Conservation (phyloP, 1,284 basidiomycete genomes). For the Phellinidium pouzarii region DNA sequence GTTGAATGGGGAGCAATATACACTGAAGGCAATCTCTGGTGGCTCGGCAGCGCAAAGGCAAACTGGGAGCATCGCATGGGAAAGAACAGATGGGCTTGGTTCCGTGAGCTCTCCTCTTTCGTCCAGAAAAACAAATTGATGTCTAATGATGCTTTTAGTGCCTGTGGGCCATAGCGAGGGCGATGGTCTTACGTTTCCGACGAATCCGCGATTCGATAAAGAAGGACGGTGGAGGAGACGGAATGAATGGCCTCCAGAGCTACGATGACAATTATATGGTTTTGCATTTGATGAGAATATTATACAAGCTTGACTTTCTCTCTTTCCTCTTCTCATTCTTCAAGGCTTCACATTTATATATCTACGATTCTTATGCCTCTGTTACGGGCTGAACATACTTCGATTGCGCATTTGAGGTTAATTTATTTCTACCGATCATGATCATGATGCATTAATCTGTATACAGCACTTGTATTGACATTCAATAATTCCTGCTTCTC, state of each 20-base stretch:
- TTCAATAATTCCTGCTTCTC: too few relatives aligned
- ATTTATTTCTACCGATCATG: too few relatives aligned
- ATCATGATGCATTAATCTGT: too few relatives aligned
- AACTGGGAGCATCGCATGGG: conserved; percentile 83
- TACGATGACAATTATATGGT: too few relatives aligned
- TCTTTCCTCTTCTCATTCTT: too few relatives aligned
- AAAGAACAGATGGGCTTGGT: conserved; percentile 52
- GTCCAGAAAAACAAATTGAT: conserved; percentile 4
- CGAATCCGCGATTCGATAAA: conserved; percentile 68
- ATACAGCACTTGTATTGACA: too few relatives aligned
- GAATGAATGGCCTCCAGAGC: conserved; percentile 61
- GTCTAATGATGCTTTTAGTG: conserved; percentile 37
- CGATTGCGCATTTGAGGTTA: too few relatives aligned
- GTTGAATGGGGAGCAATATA: conserved; percentile 68
- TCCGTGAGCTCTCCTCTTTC: conserved; percentile 46
- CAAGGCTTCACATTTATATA: too few relatives aligned
- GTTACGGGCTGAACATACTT: too few relatives aligned
- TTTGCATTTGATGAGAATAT: too few relatives aligned
- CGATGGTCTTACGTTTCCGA: conserved; percentile 59
- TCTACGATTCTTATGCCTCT: too few relatives aligned
- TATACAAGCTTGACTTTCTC: too few relatives aligned
- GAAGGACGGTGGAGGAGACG: conserved; percentile 63
- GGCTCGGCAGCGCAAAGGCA: conserved; percentile 51
- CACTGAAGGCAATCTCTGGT: conserved; percentile 82
- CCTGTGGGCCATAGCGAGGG: conserved; percentile 53